Evolutionary conservation across 495 filamentous ascomycete species (phyloP), one percentile per base, ranked within the genome.

Genomic region (Hypoxylon cercidicola): DNA sequence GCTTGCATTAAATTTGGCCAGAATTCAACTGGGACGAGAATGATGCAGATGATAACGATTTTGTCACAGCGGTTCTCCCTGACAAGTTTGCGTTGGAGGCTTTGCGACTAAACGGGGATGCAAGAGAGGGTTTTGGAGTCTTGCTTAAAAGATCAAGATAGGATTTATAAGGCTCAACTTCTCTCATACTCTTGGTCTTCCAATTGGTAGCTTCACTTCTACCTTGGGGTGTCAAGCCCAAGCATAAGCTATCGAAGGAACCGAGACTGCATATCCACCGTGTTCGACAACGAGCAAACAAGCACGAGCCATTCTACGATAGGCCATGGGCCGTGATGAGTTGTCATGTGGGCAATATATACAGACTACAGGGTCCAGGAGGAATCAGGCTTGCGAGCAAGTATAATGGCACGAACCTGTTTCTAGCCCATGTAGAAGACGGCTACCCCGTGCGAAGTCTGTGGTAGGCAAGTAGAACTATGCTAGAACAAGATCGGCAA

Each of bases 231-330:
- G n/a, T 13, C 37, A 40, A 40, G 37, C n/a, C 3, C 37, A 16
- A 44, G 41, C 41, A 44, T 18, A 44, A n/a, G n/a, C n/a, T 19
- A 2, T 21, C 12, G 7, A 21, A 8, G 5, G 20, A 21, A 44
- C 41, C 41, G 5, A 16, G 41, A 5, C 15, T 19, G 5, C 20
- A 16, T n/a, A 16, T 44, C 4, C 18, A 19, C 12, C 10, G 41
- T 19, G 16, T 44, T 3, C 10, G 18, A 4, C 41, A 44, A 11
- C 41, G 41, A 6, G 41, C 41, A 3, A 16, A n/a, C 4, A 44
- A 44, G 44, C 44, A 28, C 20, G 44, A 47, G 10, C 44, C 44
- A 4, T 47, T 25, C 21, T 47, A 47, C 20, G 44, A 47, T 20
- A 20, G 44, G 1, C 44, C 44, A 20, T 47, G 44, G 44, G 20